A percentile compares a stretch with the other conserved stretches of the same genome.
Conservation (phyloP, 306 rosid genomes). For the Ormosia semicastrata region DNA sequence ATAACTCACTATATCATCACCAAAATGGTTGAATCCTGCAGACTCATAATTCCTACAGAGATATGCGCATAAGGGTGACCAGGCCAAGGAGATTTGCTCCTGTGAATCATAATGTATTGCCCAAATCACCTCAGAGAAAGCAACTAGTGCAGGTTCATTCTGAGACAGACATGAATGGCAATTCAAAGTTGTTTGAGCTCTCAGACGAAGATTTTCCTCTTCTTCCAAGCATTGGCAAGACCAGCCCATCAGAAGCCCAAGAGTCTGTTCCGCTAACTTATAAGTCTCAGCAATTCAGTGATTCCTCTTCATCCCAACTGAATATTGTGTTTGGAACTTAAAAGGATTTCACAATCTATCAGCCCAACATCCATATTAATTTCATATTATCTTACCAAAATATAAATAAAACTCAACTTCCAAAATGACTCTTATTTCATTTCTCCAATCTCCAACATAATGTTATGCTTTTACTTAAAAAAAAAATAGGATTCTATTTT, state of each 20-base stretch:
- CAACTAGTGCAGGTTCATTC: slow-evolving; percentile 22
- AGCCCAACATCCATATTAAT: no score
- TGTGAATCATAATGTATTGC: neutral
- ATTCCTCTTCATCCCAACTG: neutral
- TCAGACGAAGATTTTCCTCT: slow-evolving; percentile 42
- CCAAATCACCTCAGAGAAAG: slow-evolving; percentile 20
- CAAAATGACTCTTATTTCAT: no score
- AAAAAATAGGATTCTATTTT: no score
- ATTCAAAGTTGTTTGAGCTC: slow-evolving; percentile 12
- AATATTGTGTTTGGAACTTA: slow-evolving; percentile 20
- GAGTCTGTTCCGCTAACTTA: neutral
- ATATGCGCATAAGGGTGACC: slow-evolving; percentile 5
- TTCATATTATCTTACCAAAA: no score
- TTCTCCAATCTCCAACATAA: no score
- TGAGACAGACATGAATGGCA: neutral
- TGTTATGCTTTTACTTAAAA: no score
- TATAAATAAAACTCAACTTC: no score
- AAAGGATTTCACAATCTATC: neutral
- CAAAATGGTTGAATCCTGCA: slow-evolving; percentile 30
- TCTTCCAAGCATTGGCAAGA: slow-evolving; percentile 23
- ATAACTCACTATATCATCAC: slow-evolving; percentile 13
- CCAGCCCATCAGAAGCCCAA: slow-evolving; percentile 2
- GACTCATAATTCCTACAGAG: slow-evolving; percentile 31
- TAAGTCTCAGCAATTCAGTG: neutral
- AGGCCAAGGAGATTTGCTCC: slow-evolving; percentile 19